These are phyloP conservation scores for Purshia tridentata DNA, from an alignment of 306 rosid species.

Conservation along the genomic window DNA sequence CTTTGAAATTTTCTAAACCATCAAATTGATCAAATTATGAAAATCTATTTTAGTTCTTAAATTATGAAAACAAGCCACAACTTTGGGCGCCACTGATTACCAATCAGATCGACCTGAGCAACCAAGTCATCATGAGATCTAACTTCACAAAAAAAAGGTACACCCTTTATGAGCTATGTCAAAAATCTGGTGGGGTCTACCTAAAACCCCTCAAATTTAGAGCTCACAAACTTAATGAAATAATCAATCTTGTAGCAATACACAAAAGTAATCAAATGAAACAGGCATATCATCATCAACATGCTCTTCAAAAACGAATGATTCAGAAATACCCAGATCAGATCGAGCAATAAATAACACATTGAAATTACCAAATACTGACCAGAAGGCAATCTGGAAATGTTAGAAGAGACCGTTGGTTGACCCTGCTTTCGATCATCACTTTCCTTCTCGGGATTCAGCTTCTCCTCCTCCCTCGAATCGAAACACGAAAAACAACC, in stretches of 20 bases:
- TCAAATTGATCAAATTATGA: constrained; percentile 6
- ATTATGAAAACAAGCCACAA: constrained; percentile 13
- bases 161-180: constrained; percentile 20
- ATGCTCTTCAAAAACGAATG: constrained; percentile 13
- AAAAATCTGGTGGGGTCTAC: constrained; percentile 36
- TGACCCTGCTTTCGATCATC: constrained; percentile 52
- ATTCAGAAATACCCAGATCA: constrained; percentile 47
- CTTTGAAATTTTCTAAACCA: constrained; percentile 7
- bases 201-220: constrained; percentile 14
- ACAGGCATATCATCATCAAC: constrained; percentile 12
- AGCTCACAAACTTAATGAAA: constrained; percentile 11
- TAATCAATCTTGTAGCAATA: constrained; percentile 19
- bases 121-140: constrained; percentile 39
- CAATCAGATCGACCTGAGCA: constrained; percentile 25
- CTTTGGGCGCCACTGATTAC: constrained; percentile 2
- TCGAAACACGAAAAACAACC: constrained; percentile 94
- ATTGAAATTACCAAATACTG: constrained; percentile 20
- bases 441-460: constrained; percentile 57
- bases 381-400: constrained; percentile 82
- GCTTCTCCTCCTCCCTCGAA: constrained; percentile 85
- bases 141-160: constrained; percentile 14
- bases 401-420: constrained; percentile 38
- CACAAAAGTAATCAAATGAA: constrained; percentile 11
- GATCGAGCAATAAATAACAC: constrained; percentile 37
- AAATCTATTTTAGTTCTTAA: background rate